These are phyloP conservation scores for Talinum fruticosum DNA, from an alignment of 148 eudicot species.

Conservation along the genomic window DNA sequence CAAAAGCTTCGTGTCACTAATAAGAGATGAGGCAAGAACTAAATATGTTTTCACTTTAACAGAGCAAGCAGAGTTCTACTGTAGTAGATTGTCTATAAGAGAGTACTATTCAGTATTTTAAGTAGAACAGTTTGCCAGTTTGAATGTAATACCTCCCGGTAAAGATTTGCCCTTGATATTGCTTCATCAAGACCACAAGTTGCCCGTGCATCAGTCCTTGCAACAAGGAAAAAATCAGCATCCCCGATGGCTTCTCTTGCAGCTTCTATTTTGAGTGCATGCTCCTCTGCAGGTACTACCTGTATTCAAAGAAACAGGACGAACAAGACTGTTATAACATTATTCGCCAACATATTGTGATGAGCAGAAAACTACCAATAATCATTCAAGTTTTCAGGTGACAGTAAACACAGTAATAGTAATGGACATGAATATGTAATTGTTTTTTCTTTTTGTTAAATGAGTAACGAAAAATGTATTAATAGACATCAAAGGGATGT, in stretches of 20 bases:
- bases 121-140: neutral
- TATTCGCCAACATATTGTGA: neutral
- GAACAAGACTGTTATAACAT: neutral
- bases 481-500: no score
- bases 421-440: no score
- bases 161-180: slow-evolving; percentile 36
- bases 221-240: slow-evolving; percentile 39
- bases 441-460: no score
- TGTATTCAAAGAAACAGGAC: neutral
- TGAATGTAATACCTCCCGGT: slow-evolving; percentile 21
- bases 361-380: neutral
- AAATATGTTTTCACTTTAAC: neutral
- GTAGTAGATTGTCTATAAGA: neutral
- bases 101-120: neutral
- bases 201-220: slow-evolving; percentile 43
- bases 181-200: slow-evolving; percentile 34
- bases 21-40: neutral
- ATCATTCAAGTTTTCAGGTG: neutral
- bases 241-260: slow-evolving; percentile 41
- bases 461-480: no score
- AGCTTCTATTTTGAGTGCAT: slow-evolving; percentile 36
- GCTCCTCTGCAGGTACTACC: slow-evolving; percentile 37
- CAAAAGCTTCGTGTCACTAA: neutral
- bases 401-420: neutral
- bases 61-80: neutral